Evolutionary conservation across 768 basidiomycete genomes (phyloP).

Genomic region (Tylopilus plumbeoviolaceoides): DNA sequence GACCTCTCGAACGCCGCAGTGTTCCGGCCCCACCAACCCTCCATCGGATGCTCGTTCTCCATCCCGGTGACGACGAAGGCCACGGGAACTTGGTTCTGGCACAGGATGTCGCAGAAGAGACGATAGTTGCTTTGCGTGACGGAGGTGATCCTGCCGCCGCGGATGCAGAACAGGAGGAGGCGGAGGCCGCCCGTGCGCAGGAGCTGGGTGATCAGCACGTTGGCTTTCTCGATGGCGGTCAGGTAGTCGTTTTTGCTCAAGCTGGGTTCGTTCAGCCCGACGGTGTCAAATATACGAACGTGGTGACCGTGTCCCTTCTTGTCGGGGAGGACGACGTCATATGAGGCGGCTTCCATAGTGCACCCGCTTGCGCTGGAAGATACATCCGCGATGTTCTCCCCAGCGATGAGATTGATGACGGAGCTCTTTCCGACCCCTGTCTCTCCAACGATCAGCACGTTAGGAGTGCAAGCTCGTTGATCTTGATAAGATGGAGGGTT

Average conservation of each 20-base stretch:
- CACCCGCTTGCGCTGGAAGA: slow-evolving; percentile 20
- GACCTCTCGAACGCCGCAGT: slow-evolving; percentile 21
- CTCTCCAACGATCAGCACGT: slow-evolving; percentile 30
- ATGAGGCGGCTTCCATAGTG: no score
- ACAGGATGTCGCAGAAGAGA: slow-evolving; percentile 26
- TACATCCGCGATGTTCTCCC: slow-evolving; percentile 18
- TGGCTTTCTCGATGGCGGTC: slow-evolving; percentile 26
- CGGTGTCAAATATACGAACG: no score
- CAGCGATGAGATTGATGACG: no score
- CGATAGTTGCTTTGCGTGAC: slow-evolving; percentile 24
- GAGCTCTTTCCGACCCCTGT: no score
- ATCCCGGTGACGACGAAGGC: slow-evolving; percentile 30
- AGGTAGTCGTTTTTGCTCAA: slow-evolving; percentile 19
- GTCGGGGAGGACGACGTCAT: no score
- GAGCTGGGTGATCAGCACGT: slow-evolving; percentile 31
- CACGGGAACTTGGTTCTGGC: slow-evolving; percentile 29
- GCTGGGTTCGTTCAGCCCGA: slow-evolving; percentile 16
- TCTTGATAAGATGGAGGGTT: slow-evolving; percentile 5
- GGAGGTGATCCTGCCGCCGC: slow-evolving; percentile 28
- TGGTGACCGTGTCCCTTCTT: no score
- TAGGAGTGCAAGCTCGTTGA: slow-evolving; percentile 24
- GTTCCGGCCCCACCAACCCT: slow-evolving; percentile 33
- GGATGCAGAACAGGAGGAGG: slow-evolving; percentile 32
- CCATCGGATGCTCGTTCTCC: slow-evolving; percentile 29
- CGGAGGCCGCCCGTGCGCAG: slow-evolving; percentile 23